Conservation (phyloP, 1,139 yeast species). For the Sugiyamaella xylanicola region DNA sequence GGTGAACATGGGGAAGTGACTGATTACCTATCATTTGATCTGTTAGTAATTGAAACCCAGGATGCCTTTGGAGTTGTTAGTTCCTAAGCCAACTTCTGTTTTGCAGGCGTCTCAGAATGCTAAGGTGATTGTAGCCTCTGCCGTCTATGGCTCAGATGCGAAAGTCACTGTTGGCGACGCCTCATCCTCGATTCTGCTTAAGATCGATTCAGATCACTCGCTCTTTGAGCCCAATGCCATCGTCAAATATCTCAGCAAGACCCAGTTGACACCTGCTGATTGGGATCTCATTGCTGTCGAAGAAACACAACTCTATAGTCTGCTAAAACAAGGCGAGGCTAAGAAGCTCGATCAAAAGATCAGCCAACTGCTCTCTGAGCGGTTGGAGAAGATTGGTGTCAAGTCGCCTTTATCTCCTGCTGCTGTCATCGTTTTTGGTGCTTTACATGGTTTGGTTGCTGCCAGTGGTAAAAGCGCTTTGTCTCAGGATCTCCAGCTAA, state of each 20-base stretch:
- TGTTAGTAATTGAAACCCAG: background rate
- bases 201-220: conserved; percentile 25
- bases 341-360: conserved; percentile 33
- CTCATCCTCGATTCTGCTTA: conserved; percentile 6
- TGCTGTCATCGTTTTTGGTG: conserved; percentile 36
- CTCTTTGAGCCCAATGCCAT: conserved; percentile 82
- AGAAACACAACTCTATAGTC: conserved; percentile 34
- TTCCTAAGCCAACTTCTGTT: conserved; percentile 30
- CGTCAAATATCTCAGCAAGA: conserved; percentile 49
- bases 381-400: conserved; percentile 23
- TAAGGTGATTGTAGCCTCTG: conserved; percentile 32
- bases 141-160: conserved; percentile 24
- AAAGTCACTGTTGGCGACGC: conserved; percentile 11
- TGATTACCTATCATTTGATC: background rate
- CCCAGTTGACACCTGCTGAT: conserved; percentile 28
- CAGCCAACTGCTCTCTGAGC: conserved; percentile 22
- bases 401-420: conserved; percentile 32
- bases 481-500: conserved; percentile 37
- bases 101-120: conserved; percentile 30
- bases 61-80: conserved; percentile 24
- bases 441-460: conserved; percentile 39
- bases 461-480: conserved; percentile 38
- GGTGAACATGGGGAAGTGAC: background rate
- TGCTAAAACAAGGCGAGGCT: conserved; percentile 32
- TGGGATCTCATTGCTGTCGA: conserved; percentile 32